Base-by-base conservation (phyloP, 75 land plant species). In the Pinus taeda region DNA sequence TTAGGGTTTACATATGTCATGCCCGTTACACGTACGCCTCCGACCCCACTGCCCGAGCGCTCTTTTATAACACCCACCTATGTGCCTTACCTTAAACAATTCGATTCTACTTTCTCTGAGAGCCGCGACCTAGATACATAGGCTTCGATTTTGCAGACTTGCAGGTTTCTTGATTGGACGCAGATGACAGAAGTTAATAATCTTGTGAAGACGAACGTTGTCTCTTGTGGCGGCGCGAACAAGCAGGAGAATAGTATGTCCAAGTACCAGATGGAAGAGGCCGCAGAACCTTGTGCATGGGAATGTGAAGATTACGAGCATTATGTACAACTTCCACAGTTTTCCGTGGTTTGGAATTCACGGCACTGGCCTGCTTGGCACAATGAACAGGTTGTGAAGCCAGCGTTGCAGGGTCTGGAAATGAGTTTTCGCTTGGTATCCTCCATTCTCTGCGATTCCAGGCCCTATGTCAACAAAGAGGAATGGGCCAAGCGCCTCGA, bases 361-460 rank as follows among this genome's bases (percentile, higher is more conserved):
- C 72, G 13, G 18, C 77, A 83, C 15, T 88, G 83, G 57, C 95
- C 89, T 30, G 29, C 36, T 6, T 92, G 95, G 95, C 59, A 72
- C 5, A 81, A 82, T 67, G 95, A 90, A 77, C 6, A 85, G 57
- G 5, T 86, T 12, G 73, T 93, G 22, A 90, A 78, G 64, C 89
- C 95, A 17, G 85, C 86, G 15, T 49, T 93, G 21, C 93, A 90
- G 42, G 89, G 74, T 22, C 66, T 93, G 67, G 95, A 93, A 78
- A 88, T 93, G 73, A 85, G 85, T 15, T 93, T 93, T 78, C 90
- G 93, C 21, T 83, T 93, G 66, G 61, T 93, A 7, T 88, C 93
- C 6, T 75, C 69, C 49, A 85, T 89, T 39, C 61, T 90, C 4
- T 86, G 82, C 11, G 95, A 93, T 74, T 76, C 89, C 0, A 76